Base-by-base conservation (phyloP, 192 early-diverging fungal species). In the Linnemannia elongata region DNA sequence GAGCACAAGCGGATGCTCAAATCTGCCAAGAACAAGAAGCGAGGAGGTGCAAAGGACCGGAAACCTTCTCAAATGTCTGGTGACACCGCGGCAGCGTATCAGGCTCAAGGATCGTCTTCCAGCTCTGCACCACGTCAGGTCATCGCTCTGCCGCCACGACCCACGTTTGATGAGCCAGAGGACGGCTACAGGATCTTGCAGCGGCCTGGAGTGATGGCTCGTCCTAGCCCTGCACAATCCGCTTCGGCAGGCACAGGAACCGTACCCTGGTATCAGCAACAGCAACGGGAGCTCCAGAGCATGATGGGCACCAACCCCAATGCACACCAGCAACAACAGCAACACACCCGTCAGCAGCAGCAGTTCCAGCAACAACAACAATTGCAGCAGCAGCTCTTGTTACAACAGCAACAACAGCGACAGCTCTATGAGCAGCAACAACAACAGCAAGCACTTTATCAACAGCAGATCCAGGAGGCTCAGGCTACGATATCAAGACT, bases 1-100 rank as follows among this genome's bases (percentile, higher is more conserved):
- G 90, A 93, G 63, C 88, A 92, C 69, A 94, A 89, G 69, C 74
- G 87, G 39, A 79, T 77, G 66, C 47, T 89, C 24, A 93, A 93
- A 75, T 89, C 89, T 49, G 78, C 76, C 68, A 82, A 88, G 78
- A 88, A 88, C 27, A 88, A 89, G 72, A 82, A 78, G 80, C 60
- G 60, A 66, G 82, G 78, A 81, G 86, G 54, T 6, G 44, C 41
- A 36, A 77, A 75, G 71, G 77, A 78, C 15, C 55, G 76, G 6
- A 80, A 77, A 27, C 27, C 12, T 12, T 60, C 72, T 10, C 35
- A 8, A 9, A 77, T 73, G 77, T 52, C 60, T n/a, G 54, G 78
- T 18, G 77, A 83, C 49, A 79, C 77, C 41, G 73, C 79, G 12
- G 77, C 74, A 63, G 69, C 82, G 18, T n/a, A 75, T 30, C 66